These are phyloP conservation scores for Amphirosellinia nigrospora DNA, from an alignment of 495 filamentous ascomycete species.

Conservation along the genomic window DNA sequence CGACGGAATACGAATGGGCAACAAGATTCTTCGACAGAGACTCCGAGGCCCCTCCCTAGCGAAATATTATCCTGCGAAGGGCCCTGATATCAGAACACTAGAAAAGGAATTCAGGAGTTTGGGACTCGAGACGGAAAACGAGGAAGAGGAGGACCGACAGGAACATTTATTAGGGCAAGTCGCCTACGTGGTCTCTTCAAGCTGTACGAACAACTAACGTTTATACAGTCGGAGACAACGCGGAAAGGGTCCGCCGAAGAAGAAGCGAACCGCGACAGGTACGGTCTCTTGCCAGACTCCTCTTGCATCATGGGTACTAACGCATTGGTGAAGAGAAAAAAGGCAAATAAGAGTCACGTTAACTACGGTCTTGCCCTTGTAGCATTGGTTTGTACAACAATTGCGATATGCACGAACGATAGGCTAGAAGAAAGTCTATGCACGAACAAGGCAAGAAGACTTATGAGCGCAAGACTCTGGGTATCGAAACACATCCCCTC, in stretches of 20 bases:
- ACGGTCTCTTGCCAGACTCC: conserved; percentile 33
- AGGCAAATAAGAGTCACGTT: conserved; percentile 22
- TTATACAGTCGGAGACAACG: conserved; percentile 67
- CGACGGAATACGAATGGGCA: conserved; percentile 75
- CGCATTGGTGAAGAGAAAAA: conserved; percentile 16
- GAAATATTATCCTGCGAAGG: conserved; percentile 83
- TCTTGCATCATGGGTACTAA: neutral
- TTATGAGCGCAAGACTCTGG: too few relatives aligned
- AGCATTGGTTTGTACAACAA: conserved; percentile 18
- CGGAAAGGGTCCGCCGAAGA: conserved; percentile 91
- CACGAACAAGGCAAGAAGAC: neutral
- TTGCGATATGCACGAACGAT: conserved; percentile 19
- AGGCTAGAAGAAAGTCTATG: conserved; percentile 23
- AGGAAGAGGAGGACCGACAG: conserved; percentile 77
- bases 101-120: conserved; percentile 61
- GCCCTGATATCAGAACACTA: conserved; percentile 72
- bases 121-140: conserved; percentile 69
- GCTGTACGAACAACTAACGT: conserved; percentile 34
- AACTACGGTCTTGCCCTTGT: neutral
- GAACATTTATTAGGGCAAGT: conserved; percentile 70
- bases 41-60: conserved; percentile 77
- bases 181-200: conserved; percentile 43
- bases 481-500: neutral
- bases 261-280: conserved; percentile 77
- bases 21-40: conserved; percentile 85